Evolutionary conservation across 495 filamentous ascomycete species (phyloP).

Genomic region (Pseudomonodictys pantanalensis): DNA sequence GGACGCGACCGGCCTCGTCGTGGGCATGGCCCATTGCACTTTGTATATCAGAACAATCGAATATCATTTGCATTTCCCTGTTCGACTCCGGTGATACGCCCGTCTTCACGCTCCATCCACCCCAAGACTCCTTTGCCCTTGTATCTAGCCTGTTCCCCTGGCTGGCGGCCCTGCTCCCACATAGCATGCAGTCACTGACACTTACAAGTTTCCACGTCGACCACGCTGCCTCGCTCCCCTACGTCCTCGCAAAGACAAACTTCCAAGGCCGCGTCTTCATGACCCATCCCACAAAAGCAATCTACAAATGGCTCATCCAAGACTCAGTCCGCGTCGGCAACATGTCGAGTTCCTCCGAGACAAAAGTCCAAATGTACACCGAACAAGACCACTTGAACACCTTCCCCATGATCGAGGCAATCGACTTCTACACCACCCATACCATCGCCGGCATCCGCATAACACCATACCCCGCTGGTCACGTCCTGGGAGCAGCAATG

Average conservation of each 20-base stretch:
- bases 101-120: too few species aligned
- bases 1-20: too few species aligned
- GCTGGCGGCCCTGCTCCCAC: background rate
- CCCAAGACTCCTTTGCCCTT: background rate
- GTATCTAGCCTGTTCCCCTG: constrained; percentile 24
- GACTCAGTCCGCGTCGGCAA: constrained; percentile 89
- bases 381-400: constrained; percentile 92
- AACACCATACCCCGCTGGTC: constrained; percentile 92
- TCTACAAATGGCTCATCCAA: constrained; percentile 99
- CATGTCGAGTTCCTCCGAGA: constrained; percentile 69
- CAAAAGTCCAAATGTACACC: constrained; percentile 78
- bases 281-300: constrained; percentile 98
- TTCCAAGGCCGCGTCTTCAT: constrained; percentile 97
- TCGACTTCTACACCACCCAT: constrained; percentile 96
- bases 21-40: too few species aligned
- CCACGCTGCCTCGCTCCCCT: constrained; percentile 92
- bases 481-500: constrained; percentile 98
- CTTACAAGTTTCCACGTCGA: constrained; percentile 84
- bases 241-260: constrained; percentile 95
- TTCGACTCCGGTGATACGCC: constrained; percentile 30
- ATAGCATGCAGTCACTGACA: background rate
- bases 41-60: constrained; percentile 37
- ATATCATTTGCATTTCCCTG: constrained; percentile 27
- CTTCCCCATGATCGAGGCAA: constrained; percentile 90
- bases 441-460: constrained; percentile 94